These are phyloP conservation scores for Metarhizium robertsii DNA, from an alignment of 2,329 filamentous ascomycete species.

Conservation along the genomic window DNA sequence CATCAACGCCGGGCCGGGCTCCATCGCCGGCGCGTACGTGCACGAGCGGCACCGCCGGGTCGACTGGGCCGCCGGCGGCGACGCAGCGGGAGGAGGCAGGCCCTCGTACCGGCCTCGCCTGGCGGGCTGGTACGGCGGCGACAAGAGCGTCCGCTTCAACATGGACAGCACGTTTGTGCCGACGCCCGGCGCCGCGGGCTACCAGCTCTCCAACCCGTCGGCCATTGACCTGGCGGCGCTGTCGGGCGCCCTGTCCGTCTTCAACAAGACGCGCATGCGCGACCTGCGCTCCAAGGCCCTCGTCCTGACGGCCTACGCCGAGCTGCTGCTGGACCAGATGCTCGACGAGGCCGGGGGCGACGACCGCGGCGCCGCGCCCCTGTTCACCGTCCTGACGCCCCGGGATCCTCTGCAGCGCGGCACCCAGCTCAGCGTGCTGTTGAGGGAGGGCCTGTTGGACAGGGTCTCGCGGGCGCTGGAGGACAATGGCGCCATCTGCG, in stretches of 20 bases:
- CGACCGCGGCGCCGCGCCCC: slow-evolving; percentile 14
- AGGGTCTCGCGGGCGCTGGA: slow-evolving; percentile 53
- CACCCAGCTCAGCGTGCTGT: slow-evolving; percentile 67
- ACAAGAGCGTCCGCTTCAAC: slow-evolving; percentile 65
- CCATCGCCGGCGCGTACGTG: slow-evolving; percentile 72
- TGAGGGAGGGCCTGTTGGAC: slow-evolving; percentile 63
- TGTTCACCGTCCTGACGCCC: slow-evolving; percentile 61
- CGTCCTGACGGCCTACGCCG: slow-evolving; percentile 66
- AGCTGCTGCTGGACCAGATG: slow-evolving; percentile 49
- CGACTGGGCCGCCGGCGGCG: slow-evolving; percentile 24
- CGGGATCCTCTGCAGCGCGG: slow-evolving; percentile 58
- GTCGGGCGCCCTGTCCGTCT: slow-evolving; percentile 62
- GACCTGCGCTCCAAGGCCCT: slow-evolving; percentile 63
- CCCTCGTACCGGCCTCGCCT: slow-evolving; percentile 54
- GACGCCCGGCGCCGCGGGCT: slow-evolving; percentile 69
- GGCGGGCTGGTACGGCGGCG: slow-evolving; percentile 79
- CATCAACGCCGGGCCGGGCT: slow-evolving; percentile 75
- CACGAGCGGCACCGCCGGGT: slow-evolving; percentile 64
- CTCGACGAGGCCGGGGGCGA: slow-evolving; percentile 20
- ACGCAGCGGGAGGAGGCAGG: slow-evolving; percentile 22
- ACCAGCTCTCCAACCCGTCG: slow-evolving; percentile 75
- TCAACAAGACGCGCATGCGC: slow-evolving; percentile 60
- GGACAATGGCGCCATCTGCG: slow-evolving; percentile 62
- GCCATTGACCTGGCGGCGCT: slow-evolving; percentile 71
- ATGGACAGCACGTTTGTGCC: slow-evolving; percentile 79